Percentiles rank a stretch among this genome's conserved stretches.
Evolutionary conservation across 768 basidiomycete species (phyloP).

Genomic region (Rhodosporidiobolus sp.): DNA sequence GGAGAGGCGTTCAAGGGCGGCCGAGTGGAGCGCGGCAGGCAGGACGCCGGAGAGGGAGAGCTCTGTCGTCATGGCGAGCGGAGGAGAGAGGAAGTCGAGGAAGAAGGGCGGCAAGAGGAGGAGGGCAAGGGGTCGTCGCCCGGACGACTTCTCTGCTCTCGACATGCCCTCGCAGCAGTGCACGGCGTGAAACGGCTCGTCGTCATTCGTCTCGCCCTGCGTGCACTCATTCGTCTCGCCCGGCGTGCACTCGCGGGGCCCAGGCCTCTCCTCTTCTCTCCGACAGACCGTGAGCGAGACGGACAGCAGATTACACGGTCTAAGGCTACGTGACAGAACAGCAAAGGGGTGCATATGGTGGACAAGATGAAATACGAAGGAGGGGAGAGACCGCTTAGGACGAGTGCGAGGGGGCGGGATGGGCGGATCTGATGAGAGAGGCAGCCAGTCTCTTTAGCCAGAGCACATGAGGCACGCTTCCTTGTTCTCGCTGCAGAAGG

Average conservation of each 20-base stretch:
- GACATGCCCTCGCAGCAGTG: too few species aligned
- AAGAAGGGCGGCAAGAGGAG: not conserved
- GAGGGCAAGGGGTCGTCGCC: not conserved
- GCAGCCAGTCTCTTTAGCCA: not conserved
- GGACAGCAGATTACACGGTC: not conserved
- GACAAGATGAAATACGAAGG: not conserved
- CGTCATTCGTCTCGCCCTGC: too few species aligned
- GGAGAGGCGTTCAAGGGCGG: not conserved
- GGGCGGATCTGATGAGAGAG: not conserved
- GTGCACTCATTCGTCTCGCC: too few species aligned
- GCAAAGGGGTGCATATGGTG: not conserved
- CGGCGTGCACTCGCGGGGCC: too few species aligned
- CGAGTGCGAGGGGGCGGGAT: not conserved
- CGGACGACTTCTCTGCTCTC: too few species aligned
- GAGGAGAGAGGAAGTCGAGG: not conserved
- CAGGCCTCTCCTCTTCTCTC: too few species aligned
- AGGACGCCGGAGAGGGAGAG: constrained; percentile 14
- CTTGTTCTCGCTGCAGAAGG: constrained; percentile 24
- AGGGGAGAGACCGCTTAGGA: not conserved
- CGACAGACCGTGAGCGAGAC: too few species aligned
- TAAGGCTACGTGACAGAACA: not conserved
- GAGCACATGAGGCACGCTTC: constrained; percentile 85
- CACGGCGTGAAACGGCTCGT: too few species aligned
- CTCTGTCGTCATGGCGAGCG: constrained; percentile 19
- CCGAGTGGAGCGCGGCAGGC: not conserved